Evolutionary conservation across 331 rosid species (phyloP).

Genomic region (Arachis monticola): DNA sequence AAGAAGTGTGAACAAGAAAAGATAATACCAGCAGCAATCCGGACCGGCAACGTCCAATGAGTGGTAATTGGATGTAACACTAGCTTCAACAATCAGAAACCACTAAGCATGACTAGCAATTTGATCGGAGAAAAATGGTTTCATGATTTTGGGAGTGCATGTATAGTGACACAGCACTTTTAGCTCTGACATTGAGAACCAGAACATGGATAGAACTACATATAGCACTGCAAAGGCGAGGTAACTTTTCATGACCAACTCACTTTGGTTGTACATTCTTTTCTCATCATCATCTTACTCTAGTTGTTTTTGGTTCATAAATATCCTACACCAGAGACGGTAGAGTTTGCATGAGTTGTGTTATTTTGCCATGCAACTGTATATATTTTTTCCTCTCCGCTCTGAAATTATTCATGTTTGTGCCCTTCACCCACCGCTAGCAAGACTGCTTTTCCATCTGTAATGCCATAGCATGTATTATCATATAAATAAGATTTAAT

Average conservation of each 20-base stretch:
- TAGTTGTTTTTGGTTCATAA: conserved; percentile 20
- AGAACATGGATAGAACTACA: conserved; percentile 19
- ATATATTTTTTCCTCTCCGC: conserved; percentile 33
- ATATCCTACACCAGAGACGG: conserved; percentile 34
- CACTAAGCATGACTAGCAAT: conserved; percentile 40
- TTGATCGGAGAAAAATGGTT: conserved; percentile 31
- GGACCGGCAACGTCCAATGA: conserved; percentile 59
- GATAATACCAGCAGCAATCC: conserved; percentile 49
- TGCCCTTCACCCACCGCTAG: conserved; percentile 5
- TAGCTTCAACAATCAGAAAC: conserved; percentile 16
- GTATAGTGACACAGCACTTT: conserved; percentile 38
- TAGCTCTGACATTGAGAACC: conserved; percentile 28
- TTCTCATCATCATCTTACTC: conserved; percentile 11
- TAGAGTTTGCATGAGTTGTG: conserved; percentile 39
- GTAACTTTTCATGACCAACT: conserved; percentile 20
- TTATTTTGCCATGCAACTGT: conserved; percentile 46
- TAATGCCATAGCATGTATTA: conserved; percentile 30
- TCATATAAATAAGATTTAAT: neutral
- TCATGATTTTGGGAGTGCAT: conserved; percentile 34
- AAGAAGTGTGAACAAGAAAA: conserved; percentile 55
- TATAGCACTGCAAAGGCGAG: conserved; percentile 37
- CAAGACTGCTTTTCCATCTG: conserved; percentile 26
- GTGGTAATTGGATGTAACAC: conserved; percentile 26
- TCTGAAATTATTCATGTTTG: conserved; percentile 28
- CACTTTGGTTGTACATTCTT: conserved; percentile 17